These are phyloP conservation scores for Botrytis pseudocinerea DNA, from an alignment of 2,329 filamentous ascomycete species.

Conservation along the genomic window DNA sequence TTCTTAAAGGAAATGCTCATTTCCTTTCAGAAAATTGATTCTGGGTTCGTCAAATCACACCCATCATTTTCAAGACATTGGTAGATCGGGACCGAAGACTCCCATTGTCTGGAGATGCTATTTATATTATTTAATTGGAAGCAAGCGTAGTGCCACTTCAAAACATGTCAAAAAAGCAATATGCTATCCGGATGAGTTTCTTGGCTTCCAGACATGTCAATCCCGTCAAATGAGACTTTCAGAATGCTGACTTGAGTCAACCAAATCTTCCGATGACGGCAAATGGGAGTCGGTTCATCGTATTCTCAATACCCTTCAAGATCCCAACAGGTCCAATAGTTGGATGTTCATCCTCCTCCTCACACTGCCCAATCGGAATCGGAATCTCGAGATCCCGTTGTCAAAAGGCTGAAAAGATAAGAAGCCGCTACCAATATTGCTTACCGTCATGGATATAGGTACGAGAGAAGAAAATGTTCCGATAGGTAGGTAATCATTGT, in stretches of 20 bases:
- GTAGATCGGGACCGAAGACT: background rate
- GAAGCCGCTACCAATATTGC: background rate
- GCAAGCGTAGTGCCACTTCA: background rate
- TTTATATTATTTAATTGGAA: background rate
- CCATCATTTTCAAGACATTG: constrained; percentile 1
- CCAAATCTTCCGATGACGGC: background rate
- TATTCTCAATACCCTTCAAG: background rate
- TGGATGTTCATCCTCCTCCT: background rate
- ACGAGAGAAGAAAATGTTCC: background rate
- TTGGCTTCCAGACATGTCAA: background rate
- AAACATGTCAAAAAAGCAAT: background rate
- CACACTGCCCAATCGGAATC: constrained; percentile 6
- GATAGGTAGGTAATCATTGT: background rate
- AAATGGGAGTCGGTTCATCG: background rate
- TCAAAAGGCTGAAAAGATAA: constrained; percentile 7
- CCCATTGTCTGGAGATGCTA: background rate
- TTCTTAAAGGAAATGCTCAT: background rate
- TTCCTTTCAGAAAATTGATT: background rate
- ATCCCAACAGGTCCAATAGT: background rate
- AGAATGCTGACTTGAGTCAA: background rate
- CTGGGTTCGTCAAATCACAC: background rate
- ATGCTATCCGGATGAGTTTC: background rate
- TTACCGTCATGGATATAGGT: background rate
- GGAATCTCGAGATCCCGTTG: background rate
- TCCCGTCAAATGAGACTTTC: background rate